Conservation (phyloP, 2,329 filamentous ascomycete species). For the Thielaviopsis populi region DNA sequence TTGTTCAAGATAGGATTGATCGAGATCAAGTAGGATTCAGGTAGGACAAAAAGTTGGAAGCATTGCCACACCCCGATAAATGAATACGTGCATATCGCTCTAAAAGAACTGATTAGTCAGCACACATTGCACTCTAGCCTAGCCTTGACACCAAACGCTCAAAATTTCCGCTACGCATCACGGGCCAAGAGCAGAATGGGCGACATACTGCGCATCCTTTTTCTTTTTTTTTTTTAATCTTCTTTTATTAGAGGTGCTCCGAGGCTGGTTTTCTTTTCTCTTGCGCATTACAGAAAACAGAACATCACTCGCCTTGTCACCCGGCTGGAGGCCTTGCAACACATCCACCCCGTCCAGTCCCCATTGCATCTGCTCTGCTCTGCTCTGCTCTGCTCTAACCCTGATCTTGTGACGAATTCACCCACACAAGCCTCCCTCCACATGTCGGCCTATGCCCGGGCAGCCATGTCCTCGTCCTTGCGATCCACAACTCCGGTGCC, state of each 20-base stretch:
- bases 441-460: constrained; percentile 17
- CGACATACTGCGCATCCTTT: constrained; percentile 3
- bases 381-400: background rate
- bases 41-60: background rate
- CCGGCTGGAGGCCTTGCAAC: background rate
- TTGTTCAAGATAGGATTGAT: background rate
- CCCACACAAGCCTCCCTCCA: background rate
- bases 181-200: background rate
- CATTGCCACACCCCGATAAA: background rate
- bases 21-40: background rate
- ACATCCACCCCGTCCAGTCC: background rate
- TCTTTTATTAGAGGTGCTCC: background rate
- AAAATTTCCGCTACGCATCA: background rate
- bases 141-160: background rate
- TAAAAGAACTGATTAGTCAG: background rate
- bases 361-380: background rate
- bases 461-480: constrained; percentile 31
- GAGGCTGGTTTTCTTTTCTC: background rate
- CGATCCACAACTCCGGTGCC: constrained; percentile 30
- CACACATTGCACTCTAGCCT: background rate
- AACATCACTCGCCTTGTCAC: background rate
- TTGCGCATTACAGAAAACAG: background rate
- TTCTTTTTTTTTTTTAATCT: constrained; percentile 7
- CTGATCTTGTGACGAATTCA: background rate
- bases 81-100: background rate